Evolutionary conservation across 352 stramenopile species (phyloP).

Genomic region (Phytopythium helicoides): DNA sequence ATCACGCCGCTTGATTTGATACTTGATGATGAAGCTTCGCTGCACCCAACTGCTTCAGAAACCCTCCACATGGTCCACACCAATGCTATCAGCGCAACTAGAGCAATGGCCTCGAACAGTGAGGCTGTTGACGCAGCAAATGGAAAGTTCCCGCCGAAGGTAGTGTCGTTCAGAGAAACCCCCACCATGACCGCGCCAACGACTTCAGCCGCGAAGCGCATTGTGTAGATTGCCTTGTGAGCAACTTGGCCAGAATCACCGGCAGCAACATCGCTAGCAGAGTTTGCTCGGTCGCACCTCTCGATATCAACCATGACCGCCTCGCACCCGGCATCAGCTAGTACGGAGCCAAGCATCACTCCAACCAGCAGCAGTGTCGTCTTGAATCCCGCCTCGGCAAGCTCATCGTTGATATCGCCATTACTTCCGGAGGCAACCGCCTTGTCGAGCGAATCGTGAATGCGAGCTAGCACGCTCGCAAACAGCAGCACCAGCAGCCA

Average conservation of each 20-base stretch:
- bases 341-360: slow-evolving; percentile 48
- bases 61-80: slow-evolving; percentile 38
- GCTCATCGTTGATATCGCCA: background rate
- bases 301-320: slow-evolving; percentile 72
- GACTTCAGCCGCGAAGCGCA: slow-evolving; percentile 54
- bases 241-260: slow-evolving; percentile 19
- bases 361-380: slow-evolving; percentile 52
- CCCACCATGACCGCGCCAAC: slow-evolving; percentile 52
- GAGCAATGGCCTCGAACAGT: slow-evolving; percentile 35
- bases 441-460: slow-evolving; percentile 2
- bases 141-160: slow-evolving; percentile 50
- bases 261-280: background rate
- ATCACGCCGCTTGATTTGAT: too few relatives aligned
- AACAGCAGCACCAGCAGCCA: slow-evolving; percentile 47
- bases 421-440: slow-evolving; percentile 3
- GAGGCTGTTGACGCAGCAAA: slow-evolving; percentile 37
- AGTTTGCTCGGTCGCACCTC: slow-evolving; percentile 51
- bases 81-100: slow-evolving; percentile 29
- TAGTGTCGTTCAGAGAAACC: slow-evolving; percentile 54
- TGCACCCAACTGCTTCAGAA: slow-evolving; percentile 15
- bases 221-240: slow-evolving; percentile 57
- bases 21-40: too few relatives aligned
- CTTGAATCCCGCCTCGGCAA: slow-evolving; percentile 1
- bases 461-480: slow-evolving; percentile 21
- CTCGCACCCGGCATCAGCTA: slow-evolving; percentile 75